Evolutionary conservation across 371 early-diverging fungal genomes (phyloP).

Genomic region (Actinomortierella wolfii): DNA sequence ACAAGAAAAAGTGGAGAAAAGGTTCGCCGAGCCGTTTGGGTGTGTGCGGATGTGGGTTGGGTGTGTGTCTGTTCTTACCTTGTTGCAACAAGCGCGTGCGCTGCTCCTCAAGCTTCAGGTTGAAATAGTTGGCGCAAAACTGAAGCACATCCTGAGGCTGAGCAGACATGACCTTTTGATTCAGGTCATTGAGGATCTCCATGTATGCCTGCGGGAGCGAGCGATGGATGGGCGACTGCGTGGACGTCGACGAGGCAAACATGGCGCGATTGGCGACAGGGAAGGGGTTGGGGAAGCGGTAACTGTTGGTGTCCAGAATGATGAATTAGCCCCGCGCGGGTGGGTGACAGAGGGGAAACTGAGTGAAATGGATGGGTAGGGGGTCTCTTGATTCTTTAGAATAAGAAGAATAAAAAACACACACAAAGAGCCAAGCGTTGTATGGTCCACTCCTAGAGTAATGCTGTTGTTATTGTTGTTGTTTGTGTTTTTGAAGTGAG

Average conservation of each 20-base stretch:
- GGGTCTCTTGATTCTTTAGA: not conserved
- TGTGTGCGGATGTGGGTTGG: conserved; percentile 15
- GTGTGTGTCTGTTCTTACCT: conserved; percentile 28
- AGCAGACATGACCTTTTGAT: conserved; percentile 57
- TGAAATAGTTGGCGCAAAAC: conserved; percentile 91
- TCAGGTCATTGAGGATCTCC: conserved; percentile 65
- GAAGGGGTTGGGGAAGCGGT: not conserved
- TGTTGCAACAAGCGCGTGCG: conserved; percentile 54
- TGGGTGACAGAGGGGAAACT: not conserved
- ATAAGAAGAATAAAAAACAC: no score
- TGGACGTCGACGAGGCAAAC: conserved; percentile 45
- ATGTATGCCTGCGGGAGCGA: conserved; percentile 54
- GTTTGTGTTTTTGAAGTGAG: conserved; percentile 3
- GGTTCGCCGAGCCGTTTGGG: no score
- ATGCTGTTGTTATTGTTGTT: not conserved
- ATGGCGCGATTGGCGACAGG: conserved; percentile 8
- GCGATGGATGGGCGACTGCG: conserved; percentile 45
- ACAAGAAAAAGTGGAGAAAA: not conserved
- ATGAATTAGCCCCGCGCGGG: no score
- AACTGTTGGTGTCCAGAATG: not conserved
- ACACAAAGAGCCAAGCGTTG: no score
- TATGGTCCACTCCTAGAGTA: no score
- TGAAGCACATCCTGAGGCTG: conserved; percentile 86
- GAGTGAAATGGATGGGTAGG: not conserved
- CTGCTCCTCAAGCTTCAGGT: conserved; percentile 75